Conservation (phyloP, 2,329 filamentous ascomycete genomes). For the Nemania sp. region DNA sequence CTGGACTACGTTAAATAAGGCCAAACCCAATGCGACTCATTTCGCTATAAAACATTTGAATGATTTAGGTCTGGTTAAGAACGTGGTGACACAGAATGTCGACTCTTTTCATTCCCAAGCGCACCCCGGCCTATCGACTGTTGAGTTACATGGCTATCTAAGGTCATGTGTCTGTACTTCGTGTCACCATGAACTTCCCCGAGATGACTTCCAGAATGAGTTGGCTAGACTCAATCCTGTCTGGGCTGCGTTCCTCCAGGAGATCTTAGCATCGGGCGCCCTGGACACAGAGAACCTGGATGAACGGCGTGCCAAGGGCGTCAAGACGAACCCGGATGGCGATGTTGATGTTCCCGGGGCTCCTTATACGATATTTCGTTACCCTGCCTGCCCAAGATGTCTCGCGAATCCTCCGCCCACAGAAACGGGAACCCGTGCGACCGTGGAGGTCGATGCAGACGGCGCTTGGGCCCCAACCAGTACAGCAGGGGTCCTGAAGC, state of each 20-base stretch:
- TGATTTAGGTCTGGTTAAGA: constrained; percentile 70
- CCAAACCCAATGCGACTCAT: constrained; percentile 80
- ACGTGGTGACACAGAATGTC: constrained; percentile 93
- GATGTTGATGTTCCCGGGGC: constrained; percentile 89
- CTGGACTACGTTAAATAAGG: constrained; percentile 79
- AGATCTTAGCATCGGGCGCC: constrained; percentile 73
- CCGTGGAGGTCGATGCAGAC: constrained; percentile 73
- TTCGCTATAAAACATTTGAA: constrained; percentile 74
- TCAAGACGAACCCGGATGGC: constrained; percentile 90
- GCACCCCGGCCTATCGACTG: constrained; percentile 72
- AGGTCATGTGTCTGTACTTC: constrained; percentile 78
- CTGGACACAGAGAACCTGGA: constrained; percentile 76
- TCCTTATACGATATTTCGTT: constrained; percentile 86
- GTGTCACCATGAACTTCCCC: constrained; percentile 72
- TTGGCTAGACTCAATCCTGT: constrained; percentile 80
- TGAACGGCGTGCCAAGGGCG: constrained; percentile 66
- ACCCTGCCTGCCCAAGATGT: constrained; percentile 86
- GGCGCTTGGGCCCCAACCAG: constrained; percentile 73
- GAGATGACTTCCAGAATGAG: constrained; percentile 74
- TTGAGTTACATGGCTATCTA: constrained; percentile 92
- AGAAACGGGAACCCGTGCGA: constrained; percentile 56
- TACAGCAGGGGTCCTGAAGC: constrained; percentile 82
- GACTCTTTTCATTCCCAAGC: constrained; percentile 86
- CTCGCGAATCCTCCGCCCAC: constrained; percentile 63
- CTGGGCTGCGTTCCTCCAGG: constrained; percentile 76